Conservation (phyloP, 2,329 filamentous ascomycete genomes). For the Dactylellina parvicollis region DNA sequence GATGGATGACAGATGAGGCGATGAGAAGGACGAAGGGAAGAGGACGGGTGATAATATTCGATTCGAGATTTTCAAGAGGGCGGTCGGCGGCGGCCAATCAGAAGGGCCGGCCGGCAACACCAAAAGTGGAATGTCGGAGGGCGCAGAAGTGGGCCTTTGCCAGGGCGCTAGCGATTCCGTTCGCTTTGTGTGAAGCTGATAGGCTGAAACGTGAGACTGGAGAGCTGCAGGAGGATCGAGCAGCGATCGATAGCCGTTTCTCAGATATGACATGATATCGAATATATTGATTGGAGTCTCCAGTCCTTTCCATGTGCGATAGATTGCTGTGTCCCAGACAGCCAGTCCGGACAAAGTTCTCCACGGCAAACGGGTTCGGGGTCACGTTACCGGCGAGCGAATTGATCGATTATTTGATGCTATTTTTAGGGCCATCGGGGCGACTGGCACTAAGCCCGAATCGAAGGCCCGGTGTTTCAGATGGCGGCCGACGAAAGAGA, state of each 20-base stretch:
- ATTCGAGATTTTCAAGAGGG: slow-evolving; percentile 1
- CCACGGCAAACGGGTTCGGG: slow-evolving; percentile 1
- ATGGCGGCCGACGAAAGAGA: slow-evolving; percentile 8
- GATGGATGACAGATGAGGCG: slow-evolving; percentile 4
- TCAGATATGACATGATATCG: too few species aligned
- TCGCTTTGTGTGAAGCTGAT: too few species aligned
- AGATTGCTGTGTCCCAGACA: too few species aligned
- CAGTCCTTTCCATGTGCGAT: too few species aligned
- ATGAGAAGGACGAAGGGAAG: neutral
- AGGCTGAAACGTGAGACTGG: neutral
- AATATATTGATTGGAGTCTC: too few species aligned
- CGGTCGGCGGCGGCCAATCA: slow-evolving; percentile 2
- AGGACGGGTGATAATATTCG: neutral
- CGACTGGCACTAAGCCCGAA: slow-evolving; percentile 42
- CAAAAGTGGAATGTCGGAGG: neutral
- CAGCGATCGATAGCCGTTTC: neutral
- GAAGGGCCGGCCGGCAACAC: neutral
- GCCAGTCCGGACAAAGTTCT: too few species aligned
- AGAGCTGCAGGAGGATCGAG: neutral
- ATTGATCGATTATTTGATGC: neutral
- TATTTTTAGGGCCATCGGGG: slow-evolving; percentile 24
- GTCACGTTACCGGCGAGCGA: slow-evolving; percentile 14
- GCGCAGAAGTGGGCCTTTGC: neutral
- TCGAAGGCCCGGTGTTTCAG: slow-evolving; percentile 48
- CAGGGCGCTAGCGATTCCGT: neutral